Percentiles rank a stretch among this genome's conserved stretches.
Conservation (phyloP, 306 rosid species). For the Rosa multiflora region DNA sequence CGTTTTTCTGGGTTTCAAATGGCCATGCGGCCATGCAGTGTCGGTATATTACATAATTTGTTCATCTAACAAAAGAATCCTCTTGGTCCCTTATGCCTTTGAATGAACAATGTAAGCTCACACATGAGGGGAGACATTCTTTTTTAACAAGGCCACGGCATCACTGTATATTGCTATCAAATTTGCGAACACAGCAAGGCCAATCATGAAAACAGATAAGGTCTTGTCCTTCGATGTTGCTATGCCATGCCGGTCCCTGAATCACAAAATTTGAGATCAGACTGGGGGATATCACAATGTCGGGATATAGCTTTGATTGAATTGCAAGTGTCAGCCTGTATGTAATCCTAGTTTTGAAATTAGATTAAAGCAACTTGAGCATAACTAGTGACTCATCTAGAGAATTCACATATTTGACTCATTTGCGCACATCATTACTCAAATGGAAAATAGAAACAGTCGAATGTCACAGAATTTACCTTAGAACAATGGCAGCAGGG, state of each 20-base stretch:
- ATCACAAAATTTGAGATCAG: conserved; percentile 9
- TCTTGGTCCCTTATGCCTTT: neutral
- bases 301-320: neutral
- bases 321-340: neutral
- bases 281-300: neutral
- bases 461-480: conserved; percentile 31
- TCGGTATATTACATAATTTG: neutral
- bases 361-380: neutral
- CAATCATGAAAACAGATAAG: conserved; percentile 32
- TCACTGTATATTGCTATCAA: conserved; percentile 58
- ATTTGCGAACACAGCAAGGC: conserved; percentile 43
- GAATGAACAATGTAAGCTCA: conserved; percentile 17
- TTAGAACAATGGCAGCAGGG: conserved; percentile 69
- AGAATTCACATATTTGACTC: neutral
- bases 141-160: conserved; percentile 32
- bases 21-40: neutral
- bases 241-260: conserved; percentile 32
- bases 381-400: neutral
- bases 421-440: neutral
- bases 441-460: neutral
- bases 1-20: neutral
- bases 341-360: neutral
- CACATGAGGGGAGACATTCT: conserved; percentile 13
- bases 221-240: conserved; percentile 30
- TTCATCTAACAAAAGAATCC: neutral